phyloP scores from a whole-genome alignment of 805 yeast species.

The Saturnispora besseyi region DNA sequence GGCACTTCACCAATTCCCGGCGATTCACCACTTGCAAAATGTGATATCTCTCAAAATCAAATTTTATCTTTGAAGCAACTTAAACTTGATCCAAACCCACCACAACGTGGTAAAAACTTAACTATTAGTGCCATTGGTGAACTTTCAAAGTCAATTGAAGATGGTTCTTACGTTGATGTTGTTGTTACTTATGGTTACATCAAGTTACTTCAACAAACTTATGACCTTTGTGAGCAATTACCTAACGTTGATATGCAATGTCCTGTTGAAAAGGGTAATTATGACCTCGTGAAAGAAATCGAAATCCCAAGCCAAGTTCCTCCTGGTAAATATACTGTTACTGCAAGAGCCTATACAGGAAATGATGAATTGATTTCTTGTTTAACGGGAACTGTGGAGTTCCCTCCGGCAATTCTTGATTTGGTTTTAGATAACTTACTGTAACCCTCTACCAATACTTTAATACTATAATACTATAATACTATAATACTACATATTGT shows the following conservation, averaged over 20 bases:
- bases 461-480: not conserved
- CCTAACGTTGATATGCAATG: conserved; percentile 78
- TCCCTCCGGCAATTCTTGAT: conserved; percentile 28
- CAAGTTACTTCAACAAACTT: conserved; percentile 78
- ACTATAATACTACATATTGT: not conserved
- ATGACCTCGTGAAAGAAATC: conserved; percentile 58
- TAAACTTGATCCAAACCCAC: conserved; percentile 76
- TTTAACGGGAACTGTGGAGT: conserved; percentile 61
- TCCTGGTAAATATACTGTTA: conserved; percentile 83
- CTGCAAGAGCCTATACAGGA: conserved; percentile 82
- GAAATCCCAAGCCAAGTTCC: conserved; percentile 90
- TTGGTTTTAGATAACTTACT: not conserved
- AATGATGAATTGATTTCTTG: conserved; percentile 81
- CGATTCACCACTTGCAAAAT: conserved; percentile 71
- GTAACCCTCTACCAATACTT: not conserved
- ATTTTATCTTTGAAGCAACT: conserved; percentile 53
- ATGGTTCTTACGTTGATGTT: conserved; percentile 92
- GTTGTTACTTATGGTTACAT: conserved; percentile 91
- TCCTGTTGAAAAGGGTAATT: conserved; percentile 67
- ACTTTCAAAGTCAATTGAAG: conserved; percentile 45
- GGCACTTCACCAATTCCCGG: conserved; percentile 77
- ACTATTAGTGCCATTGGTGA: conserved; percentile 70
- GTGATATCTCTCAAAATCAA: conserved; percentile 62
- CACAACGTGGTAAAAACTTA: conserved; percentile 73
- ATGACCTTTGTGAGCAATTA: conserved; percentile 84